Evolutionary conservation across 1,284 basidiomycete species (phyloP).

Genomic region (Heliocybe sulcata): DNA sequence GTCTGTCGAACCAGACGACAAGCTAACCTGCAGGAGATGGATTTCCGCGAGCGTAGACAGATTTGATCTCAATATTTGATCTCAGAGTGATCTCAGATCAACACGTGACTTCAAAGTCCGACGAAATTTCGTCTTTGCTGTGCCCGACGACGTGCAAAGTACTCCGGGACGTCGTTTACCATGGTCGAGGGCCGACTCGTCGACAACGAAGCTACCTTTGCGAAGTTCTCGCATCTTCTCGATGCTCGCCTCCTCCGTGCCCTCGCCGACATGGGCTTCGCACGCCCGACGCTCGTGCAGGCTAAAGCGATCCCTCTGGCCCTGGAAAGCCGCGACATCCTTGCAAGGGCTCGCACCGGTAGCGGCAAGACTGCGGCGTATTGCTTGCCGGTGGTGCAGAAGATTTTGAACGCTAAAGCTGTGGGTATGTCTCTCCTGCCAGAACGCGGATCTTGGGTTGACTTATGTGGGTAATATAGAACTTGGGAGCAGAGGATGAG

Average conservation of each 20-base stretch:
- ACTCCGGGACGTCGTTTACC: not conserved
- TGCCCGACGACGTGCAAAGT: conserved; percentile 6
- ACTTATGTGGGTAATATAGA: not conserved
- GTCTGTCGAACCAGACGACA: too few relatives aligned
- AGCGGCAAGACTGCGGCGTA: conserved; percentile 98
- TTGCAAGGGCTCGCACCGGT: conserved; percentile 91
- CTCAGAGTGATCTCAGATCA: not conserved
- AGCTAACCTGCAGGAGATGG: too few relatives aligned
- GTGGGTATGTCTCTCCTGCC: conserved; percentile 40
- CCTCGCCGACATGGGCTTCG: conserved; percentile 76
- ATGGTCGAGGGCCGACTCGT: conserved; percentile 21
- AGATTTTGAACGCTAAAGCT: conserved; percentile 76
- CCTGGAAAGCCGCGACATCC: conserved; percentile 86
- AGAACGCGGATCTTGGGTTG: not conserved
- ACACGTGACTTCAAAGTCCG: not conserved
- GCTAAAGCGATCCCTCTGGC: conserved; percentile 80
- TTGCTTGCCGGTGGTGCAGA: conserved; percentile 86
- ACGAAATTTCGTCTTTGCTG: not conserved
- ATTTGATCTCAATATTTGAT: too few relatives aligned
- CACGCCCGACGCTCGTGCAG: conserved; percentile 80
- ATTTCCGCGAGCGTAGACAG: too few relatives aligned
- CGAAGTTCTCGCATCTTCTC: conserved; percentile 64
- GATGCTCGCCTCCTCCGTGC: conserved; percentile 74
- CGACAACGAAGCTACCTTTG: conserved; percentile 50
- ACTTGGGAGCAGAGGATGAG: not conserved